Percentiles rank a stretch among this genome's conserved stretches.
phyloP scores from a whole-genome alignment of 768 basidiomycete species.

The Russula brevipes region DNA sequence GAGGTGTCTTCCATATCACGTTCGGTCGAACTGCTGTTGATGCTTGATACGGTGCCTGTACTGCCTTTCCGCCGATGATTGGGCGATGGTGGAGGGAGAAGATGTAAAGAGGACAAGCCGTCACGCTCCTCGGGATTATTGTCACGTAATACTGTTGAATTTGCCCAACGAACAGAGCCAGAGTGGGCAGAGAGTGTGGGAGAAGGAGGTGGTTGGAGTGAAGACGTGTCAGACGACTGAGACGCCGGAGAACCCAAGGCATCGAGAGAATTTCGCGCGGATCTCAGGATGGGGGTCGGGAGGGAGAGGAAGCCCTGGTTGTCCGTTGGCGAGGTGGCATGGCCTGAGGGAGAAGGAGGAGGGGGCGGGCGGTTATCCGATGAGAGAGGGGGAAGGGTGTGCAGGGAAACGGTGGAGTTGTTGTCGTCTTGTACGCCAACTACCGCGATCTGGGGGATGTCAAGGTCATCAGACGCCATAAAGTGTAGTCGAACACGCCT shows the following conservation, averaged over 20 bases:
- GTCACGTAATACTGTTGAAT: slow-evolving; percentile 55
- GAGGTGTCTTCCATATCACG: slow-evolving; percentile 26
- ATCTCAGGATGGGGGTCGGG: slow-evolving; percentile 18
- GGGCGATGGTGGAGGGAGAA: slow-evolving; percentile 40
- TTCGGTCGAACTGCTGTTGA: slow-evolving; percentile 44
- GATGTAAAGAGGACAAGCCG: slow-evolving; percentile 47
- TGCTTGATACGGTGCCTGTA: slow-evolving; percentile 49
- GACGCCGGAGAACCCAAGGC: slow-evolving; percentile 30
- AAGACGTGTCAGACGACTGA: slow-evolving; percentile 37
- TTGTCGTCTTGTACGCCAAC: slow-evolving; percentile 20
- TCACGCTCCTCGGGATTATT: slow-evolving; percentile 58
- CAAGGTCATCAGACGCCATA: slow-evolving; percentile 18
- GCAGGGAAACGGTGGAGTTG: background rate
- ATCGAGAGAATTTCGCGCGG: slow-evolving; percentile 32
- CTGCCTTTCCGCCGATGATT: slow-evolving; percentile 54
- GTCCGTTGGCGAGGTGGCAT: slow-evolving; percentile 10
- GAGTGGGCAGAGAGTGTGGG: slow-evolving; percentile 60
- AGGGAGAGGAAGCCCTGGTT: slow-evolving; percentile 14
- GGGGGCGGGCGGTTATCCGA: background rate
- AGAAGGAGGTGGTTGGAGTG: slow-evolving; percentile 54
- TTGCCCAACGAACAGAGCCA: slow-evolving; percentile 56
- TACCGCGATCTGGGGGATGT: slow-evolving; percentile 25
- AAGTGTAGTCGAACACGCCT: too few relatives aligned
- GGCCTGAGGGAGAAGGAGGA: background rate
- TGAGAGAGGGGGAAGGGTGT: background rate